A percentile compares a stretch with the other conserved stretches of the same genome.
These are phyloP conservation scores for Cyclotella atomus DNA, from an alignment of 108 stramenopile genomes.

Conservation along the genomic window DNA sequence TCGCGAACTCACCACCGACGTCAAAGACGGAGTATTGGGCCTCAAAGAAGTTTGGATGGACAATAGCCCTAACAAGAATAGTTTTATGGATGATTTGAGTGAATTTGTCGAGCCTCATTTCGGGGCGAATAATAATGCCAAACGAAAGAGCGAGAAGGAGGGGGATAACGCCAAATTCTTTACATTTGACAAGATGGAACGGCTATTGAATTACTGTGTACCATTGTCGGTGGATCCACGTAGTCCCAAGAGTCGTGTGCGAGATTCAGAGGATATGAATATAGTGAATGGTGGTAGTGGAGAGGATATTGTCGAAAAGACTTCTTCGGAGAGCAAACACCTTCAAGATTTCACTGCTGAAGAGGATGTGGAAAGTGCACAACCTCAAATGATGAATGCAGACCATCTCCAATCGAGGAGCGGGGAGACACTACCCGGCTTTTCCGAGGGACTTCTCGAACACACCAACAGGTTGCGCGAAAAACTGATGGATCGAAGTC, in stretches of 20 bases:
- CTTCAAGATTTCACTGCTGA: no score
- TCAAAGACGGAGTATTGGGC: conserved; percentile 5
- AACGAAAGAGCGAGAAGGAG: background rate
- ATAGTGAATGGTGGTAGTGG: background rate
- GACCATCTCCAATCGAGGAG: background rate
- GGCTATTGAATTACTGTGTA: conserved; percentile 39
- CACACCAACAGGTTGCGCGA: conserved; percentile 9
- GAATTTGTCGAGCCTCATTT: conserved; percentile 12
- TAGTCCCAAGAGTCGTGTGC: conserved; percentile 29
- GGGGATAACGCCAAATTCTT: conserved; percentile 7
- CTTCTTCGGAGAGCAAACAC: no score
- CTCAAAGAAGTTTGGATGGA: conserved; percentile 6
- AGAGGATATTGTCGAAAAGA: background rate
- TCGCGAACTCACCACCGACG: background rate
- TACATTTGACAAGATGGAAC: conserved; percentile 38
- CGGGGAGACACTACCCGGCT: background rate
- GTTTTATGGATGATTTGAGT: conserved; percentile 2
- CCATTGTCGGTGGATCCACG: conserved; percentile 45
- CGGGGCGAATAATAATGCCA: no score
- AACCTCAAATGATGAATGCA: background rate
- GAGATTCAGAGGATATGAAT: background rate
- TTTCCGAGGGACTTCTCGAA: background rate
- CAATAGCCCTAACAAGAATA: background rate
- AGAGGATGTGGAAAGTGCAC: background rate
- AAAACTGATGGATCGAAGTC: background rate